These are phyloP conservation scores for Vitis labrusca DNA, from an alignment of 164 flowering plant species.

Conservation along the genomic window DNA sequence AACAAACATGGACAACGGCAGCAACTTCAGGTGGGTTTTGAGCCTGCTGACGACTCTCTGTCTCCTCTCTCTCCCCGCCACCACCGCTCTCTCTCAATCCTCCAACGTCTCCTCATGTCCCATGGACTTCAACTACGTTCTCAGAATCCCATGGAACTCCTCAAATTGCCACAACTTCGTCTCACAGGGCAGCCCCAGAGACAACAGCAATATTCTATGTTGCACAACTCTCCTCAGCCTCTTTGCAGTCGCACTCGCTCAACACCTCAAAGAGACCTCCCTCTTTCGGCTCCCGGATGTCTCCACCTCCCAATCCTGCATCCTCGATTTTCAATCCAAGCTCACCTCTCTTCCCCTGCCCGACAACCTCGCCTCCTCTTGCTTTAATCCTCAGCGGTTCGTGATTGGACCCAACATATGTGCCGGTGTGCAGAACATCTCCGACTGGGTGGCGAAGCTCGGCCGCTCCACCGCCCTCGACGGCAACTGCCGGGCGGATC, in stretches of 20 bases:
- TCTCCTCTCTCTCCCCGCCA: slow-evolving; percentile 2
- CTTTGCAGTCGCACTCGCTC: slow-evolving; percentile 44
- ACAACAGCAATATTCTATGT: slow-evolving; percentile 20
- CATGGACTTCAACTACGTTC: slow-evolving; percentile 46
- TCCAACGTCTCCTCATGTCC: slow-evolving; percentile 37
- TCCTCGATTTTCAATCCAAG: slow-evolving; percentile 39
- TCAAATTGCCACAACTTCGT: slow-evolving; percentile 31
- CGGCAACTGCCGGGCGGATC: slow-evolving; percentile 43
- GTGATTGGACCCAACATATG: slow-evolving; percentile 43
- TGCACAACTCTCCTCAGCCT: slow-evolving; percentile 56
- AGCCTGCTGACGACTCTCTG: not conserved
- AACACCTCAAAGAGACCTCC: slow-evolving; percentile 50
- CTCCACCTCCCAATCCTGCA: slow-evolving; percentile 42
- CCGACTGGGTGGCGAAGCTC: slow-evolving; percentile 52
- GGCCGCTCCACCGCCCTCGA: slow-evolving; percentile 47
- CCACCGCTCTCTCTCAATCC: not conserved
- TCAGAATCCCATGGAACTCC: slow-evolving; percentile 49
- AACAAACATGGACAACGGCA: too few species aligned
- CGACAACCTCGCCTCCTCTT: slow-evolving; percentile 31
- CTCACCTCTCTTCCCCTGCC: slow-evolving; percentile 43
- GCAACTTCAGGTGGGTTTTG: too few species aligned
- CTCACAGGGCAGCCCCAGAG: slow-evolving; percentile 1
- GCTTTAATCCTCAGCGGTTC: slow-evolving; percentile 45
- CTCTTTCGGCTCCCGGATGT: slow-evolving; percentile 42
- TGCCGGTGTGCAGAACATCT: slow-evolving; percentile 41